Base-by-base conservation (phyloP, 305 asterid species). In the Solanum hybrid region DNA sequence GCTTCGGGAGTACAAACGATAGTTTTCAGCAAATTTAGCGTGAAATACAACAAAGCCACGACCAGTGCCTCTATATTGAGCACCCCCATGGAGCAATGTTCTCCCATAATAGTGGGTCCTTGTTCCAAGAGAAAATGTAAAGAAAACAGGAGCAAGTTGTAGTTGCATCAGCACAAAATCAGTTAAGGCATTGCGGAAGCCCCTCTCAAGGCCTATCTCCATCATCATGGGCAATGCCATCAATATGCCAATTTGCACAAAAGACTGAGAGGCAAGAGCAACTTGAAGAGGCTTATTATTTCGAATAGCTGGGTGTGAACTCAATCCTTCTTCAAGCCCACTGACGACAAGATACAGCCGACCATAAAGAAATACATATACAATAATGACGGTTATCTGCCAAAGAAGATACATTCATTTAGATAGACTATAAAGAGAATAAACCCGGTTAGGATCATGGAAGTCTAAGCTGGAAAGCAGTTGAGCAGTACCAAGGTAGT, bases 211-310 rank as follows among this genome's bases (percentile, higher is more conserved):
- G 85, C 99, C 99, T 89, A 97, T 97, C 93, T 97, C 99, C 99
- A 97, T 97, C 98, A 97, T 96, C 99, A 97, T 97, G 68, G 99
- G 99, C 93, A 97, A 91, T 72, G 99, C 99, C 99, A 97, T 97
- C 38, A 97, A 90, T 86, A 97, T 87, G 34, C 99, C 99, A 76
- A 97, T 93, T 93, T 97, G 99, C 89, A 97, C 98, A 88, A 97
- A 95, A 79, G 99, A 96, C 87, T 97, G 99, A 90, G 99, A 97
- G 90, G 99, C 99, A 84, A 97, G 98, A 89, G 99, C 99, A 79
- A 97, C 99, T 94, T 97, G 99, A 92, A 97, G 99, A 92, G 99
- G 96, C 86, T 92, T 93, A 89, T 97, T 97, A 96, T 97, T 94
- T 75, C 95, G 95, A 90, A 97, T 95, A 77, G 99, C 99, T 9